These are phyloP conservation scores for Picochlorum sp. DNA, from an alignment of 139 green algal species.

Conservation along the genomic window DNA sequence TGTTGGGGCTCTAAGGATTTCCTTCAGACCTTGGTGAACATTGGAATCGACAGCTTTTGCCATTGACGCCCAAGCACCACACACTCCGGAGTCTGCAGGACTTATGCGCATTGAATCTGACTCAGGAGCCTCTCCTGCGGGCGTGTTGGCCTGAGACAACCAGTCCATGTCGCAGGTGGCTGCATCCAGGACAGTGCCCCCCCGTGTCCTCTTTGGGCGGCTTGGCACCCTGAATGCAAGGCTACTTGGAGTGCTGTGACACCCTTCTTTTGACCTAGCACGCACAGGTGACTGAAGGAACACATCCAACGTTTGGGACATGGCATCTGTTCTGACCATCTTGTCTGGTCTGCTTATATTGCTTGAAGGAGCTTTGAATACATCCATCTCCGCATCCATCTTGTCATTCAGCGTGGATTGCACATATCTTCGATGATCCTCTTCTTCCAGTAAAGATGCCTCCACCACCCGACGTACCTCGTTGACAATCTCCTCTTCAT, in stretches of 20 bases:
- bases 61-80: no score
- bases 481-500: conserved; percentile 71
- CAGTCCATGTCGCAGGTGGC: background rate
- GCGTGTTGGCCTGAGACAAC: no score
- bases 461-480: conserved; percentile 55
- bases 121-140: no score
- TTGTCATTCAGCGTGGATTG: conserved; percentile 41
- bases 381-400: background rate
- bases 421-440: conserved; percentile 58
- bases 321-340: conserved; percentile 55
- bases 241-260: no score
- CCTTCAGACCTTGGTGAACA: conserved; percentile 48
- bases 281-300: conserved; percentile 27
- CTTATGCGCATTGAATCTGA: no score
- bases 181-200: no score
- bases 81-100: no score
- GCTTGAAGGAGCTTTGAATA: background rate
- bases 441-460: conserved; percentile 46
- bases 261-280: no score
- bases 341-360: conserved; percentile 37
- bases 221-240: no score
- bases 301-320: conserved; percentile 50
- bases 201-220: no score
- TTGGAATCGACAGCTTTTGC: background rate
- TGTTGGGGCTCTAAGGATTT: conserved; percentile 54